Evolutionary conservation across 1,284 basidiomycete species (phyloP), one percentile per base, ranked within the genome.

Genomic region (Lignosus rhinocerotis): DNA sequence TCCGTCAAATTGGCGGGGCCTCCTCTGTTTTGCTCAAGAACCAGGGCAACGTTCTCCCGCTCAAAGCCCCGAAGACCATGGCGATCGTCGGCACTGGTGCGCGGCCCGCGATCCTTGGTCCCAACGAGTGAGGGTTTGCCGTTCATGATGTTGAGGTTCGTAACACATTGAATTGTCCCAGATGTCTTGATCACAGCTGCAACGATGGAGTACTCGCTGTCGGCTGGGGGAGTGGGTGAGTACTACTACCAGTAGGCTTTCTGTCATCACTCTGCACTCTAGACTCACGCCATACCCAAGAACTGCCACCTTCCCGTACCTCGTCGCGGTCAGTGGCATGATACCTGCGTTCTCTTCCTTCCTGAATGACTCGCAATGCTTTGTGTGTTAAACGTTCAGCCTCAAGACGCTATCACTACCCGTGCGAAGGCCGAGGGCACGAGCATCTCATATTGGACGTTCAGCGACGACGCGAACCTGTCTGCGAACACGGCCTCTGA

Each of bases 21-120:
- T 82, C 81, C 9, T 81, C 80, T 3, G 82, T 88, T 12, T 72
- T 90, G 36, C 78, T 89, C 49, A 88, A 89, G 77, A 89, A 90
- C 70, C 67, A 72, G 8, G 75, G 79, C 46, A 67, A 67, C 7
- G 78, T 73, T 0, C 73, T 92, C 0, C 89, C 90, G 0, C 75
- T 91, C 41, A 65, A 69, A 17, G 67, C 67, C 32, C 73, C 73
- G 6, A 61, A 67, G 56, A 67, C 68, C 6, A 71, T 82, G 44
- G 75, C 74, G 2, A 60, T 82, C 34, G 73, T 81, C 21, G 68
- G 71, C n/a, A 75, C 84, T 30, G 87, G 87, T 61, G 83, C 87
- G 6, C 82, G 79, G 7, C 83, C 86, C 0, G 77, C 81, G 7
- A 63, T 66, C 6, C 70, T 75, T 19, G 86, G 87, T 0, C 81